Conservation (phyloP, 2,329 filamentous ascomycete genomes). For the Didymosphaeria variabile region DNA sequence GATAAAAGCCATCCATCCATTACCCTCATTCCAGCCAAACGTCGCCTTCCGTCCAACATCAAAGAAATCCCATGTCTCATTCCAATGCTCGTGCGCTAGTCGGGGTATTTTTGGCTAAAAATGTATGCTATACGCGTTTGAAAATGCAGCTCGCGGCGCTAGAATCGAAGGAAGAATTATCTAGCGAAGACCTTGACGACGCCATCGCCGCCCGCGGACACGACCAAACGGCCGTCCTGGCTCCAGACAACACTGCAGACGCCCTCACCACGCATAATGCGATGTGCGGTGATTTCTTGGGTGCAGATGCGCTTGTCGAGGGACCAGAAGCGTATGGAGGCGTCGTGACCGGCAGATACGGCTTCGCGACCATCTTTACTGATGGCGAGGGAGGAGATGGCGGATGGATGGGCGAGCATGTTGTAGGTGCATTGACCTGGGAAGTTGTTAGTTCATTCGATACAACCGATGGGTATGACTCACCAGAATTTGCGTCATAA, state of each 20-base stretch:
- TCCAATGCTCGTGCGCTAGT: conserved; percentile 18
- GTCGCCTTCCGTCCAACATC: background rate
- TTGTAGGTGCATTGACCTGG: conserved; percentile 98
- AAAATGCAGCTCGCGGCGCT: conserved; percentile 12
- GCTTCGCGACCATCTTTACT: conserved; percentile 94
- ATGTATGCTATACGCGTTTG: conserved; percentile 6
- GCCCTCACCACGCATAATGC: conserved; percentile 94
- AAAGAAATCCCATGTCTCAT: conserved; percentile 7
- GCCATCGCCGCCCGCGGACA: conserved; percentile 93
- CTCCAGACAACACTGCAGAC: conserved; percentile 96
- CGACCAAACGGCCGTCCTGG: conserved; percentile 91
- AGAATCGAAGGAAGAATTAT: conserved; percentile 20
- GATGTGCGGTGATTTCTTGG: conserved; percentile 92
- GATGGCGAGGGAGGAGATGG: conserved; percentile 89
- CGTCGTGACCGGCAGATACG: conserved; percentile 95
- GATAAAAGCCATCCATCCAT: conserved; percentile 13
- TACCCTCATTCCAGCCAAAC: background rate
- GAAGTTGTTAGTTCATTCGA: conserved; percentile 12
- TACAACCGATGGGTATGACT: conserved; percentile 50
- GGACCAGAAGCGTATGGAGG: conserved; percentile 95
- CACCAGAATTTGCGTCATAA: conserved; percentile 99
- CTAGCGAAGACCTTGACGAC: conserved; percentile 86
- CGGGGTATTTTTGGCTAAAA: conserved; percentile 20
- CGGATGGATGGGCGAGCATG: conserved; percentile 94
- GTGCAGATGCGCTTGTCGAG: conserved; percentile 94